Base-by-base conservation (phyloP, 495 filamentous ascomycete species). In the Aspergillus incahuasiensis region DNA sequence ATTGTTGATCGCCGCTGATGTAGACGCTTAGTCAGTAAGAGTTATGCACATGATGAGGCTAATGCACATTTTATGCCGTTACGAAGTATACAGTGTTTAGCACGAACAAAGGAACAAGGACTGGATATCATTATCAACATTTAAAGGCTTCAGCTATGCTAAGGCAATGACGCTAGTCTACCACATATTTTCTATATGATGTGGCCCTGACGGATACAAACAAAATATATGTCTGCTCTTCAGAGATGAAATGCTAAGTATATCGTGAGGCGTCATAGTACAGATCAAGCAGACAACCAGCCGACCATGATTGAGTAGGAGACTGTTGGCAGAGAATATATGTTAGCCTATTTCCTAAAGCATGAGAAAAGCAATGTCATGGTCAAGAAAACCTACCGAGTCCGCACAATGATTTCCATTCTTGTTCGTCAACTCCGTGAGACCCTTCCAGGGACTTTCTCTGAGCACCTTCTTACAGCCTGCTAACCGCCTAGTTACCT, bases 261-360 rank as follows among this genome's bases (percentile, higher is more conserved):
- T 69, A 61, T 44, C 64, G 65, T 9, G 75, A 82, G 38, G 91
- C 91, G 68, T 98, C 94, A 69, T 95, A 89, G 67, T 94, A 97
- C 42, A 99, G 65, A 71, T 99, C 94, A 62, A 99, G 88, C 60
- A 97, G 72, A 65, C 94, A 97, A 8, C 89, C 86, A 0, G 95
- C 86, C 19, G 90, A 95, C 94, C 94, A 99, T 9, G 92, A 86
- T 66, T 99, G 94, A 2, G 92, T 96, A 15, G 94, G 94, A 25
- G 85, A 92, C 86, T 89, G 55, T 48, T 28, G 40, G 12, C 47
- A 28, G 22, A 34, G 21, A 41, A 6, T 1, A 40, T 63, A 59
- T 65, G 56, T 62, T 46, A 54, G 25, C 44, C 16, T 12, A 20
- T 16, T 48, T 30, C 6, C 46, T 19, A 12, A 11, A 53, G 48